A percentile compares a stretch with the other conserved stretches of the same genome.
Conservation (phyloP, 345 rosid genomes). For the Eucalyptus cloeziana region DNA sequence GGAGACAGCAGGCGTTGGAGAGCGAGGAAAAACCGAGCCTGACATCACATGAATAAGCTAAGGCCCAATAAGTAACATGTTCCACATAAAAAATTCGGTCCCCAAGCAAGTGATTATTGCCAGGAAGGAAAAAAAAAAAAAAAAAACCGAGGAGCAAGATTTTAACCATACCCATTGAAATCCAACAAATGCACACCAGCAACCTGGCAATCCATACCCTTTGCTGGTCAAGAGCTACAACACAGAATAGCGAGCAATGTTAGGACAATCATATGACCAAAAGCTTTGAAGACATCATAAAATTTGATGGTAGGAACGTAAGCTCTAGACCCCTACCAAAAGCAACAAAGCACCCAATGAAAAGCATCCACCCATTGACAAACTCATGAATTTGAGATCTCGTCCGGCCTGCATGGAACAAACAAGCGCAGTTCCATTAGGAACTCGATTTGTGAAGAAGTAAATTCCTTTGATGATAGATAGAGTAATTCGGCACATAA, state of each 20-base stretch:
- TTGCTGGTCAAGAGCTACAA: conserved; percentile 19
- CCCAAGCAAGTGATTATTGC: not conserved
- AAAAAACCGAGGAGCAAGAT: not conserved
- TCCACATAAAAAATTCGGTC: not conserved
- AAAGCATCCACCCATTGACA: conserved; percentile 65
- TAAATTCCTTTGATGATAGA: not conserved
- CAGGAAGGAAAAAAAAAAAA: not conserved
- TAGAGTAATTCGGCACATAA: not conserved
- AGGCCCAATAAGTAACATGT: not conserved
- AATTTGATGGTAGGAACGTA: not conserved
- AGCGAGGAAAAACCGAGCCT: conserved; percentile 31
- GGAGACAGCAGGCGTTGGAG: conserved; percentile 40
- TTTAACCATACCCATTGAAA: conserved; percentile 40
- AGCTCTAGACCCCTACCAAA: conserved; percentile 21
- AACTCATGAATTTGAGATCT: conserved; percentile 66
- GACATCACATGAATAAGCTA: not conserved
- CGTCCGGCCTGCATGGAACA: conserved; percentile 54
- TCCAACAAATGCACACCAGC: conserved; percentile 36
- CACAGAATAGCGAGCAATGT: not conserved
- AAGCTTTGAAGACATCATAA: not conserved
- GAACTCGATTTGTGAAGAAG: not conserved
- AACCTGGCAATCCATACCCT: conserved; percentile 38
- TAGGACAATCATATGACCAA: not conserved
- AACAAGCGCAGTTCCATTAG: not conserved
- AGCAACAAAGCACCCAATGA: conserved; percentile 35